Evolutionary conservation across 805 yeast species (phyloP).

Genomic region (Pichia sporocuriosa): DNA sequence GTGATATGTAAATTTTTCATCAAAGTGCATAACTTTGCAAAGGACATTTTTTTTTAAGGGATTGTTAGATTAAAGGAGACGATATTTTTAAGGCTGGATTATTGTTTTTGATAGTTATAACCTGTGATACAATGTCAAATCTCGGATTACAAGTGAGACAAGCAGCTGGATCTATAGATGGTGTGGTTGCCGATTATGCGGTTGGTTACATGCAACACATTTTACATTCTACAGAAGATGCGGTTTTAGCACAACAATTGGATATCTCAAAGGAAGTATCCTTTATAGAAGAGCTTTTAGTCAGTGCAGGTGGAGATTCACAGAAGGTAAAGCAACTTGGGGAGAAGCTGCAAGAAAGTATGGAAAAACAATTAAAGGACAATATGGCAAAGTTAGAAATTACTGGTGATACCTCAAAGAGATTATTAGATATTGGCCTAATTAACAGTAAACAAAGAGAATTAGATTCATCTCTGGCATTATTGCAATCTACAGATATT

Average conservation of each 20-base stretch:
- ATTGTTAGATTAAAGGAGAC: too few relatives aligned
- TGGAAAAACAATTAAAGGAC: conserved; percentile 48
- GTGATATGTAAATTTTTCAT: too few relatives aligned
- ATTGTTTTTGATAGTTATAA: too few relatives aligned
- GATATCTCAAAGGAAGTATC: conserved; percentile 60
- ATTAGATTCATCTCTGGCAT: conserved; percentile 65
- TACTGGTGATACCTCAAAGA: conserved; percentile 82
- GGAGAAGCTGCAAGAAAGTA: conserved; percentile 39
- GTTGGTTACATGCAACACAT: conserved; percentile 85
- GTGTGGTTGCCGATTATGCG: conserved; percentile 83
- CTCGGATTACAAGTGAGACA: conserved; percentile 59
- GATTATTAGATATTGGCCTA: conserved; percentile 74
- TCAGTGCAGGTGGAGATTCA: conserved; percentile 76
- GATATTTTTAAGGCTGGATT: too few relatives aligned
- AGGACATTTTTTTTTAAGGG: too few relatives aligned
- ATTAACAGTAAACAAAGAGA: conserved; percentile 65
- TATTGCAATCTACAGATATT: conserved; percentile 76
- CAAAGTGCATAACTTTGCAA: too few relatives aligned
- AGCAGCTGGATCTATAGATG: conserved; percentile 81
- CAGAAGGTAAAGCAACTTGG: conserved; percentile 47
- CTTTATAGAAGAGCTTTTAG: conserved; percentile 58
- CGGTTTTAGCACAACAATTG: conserved; percentile 69
- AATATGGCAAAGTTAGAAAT: conserved; percentile 68
- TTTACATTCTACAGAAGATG: conserved; percentile 69
- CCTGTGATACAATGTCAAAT: conserved; percentile 26